Conservation (phyloP, 1,284 basidiomycete genomes). For the Mycosarcoma mackinlayi region DNA sequence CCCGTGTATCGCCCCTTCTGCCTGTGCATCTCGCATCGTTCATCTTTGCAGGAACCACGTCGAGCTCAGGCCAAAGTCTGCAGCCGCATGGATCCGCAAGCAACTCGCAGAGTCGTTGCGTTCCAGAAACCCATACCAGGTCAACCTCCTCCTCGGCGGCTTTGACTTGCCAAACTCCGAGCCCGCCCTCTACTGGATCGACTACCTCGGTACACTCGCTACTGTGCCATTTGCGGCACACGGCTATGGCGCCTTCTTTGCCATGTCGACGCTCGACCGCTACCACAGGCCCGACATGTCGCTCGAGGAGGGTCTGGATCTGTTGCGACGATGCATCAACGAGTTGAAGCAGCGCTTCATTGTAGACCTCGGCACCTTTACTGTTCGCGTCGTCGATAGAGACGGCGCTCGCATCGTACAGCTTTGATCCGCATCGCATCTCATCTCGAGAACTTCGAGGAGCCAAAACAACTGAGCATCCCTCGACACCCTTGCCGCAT, state of each 20-base stretch:
- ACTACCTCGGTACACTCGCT: conserved; percentile 90
- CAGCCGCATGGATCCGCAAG: conserved; percentile 93
- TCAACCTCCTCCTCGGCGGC: conserved; percentile 92
- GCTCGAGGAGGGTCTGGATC: conserved; percentile 84
- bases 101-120: conserved; percentile 89
- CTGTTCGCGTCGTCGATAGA: conserved; percentile 89
- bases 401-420: conserved; percentile 81
- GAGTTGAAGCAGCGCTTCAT: conserved; percentile 82
- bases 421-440: conserved; percentile 19
- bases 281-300: conserved; percentile 81
- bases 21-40: not conserved
- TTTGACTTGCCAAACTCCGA: conserved; percentile 77
- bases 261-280: conserved; percentile 86
- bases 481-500: too few species aligned
- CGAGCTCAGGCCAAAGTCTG: conserved; percentile 86
- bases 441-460: too few species aligned
- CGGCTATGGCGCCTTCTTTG: conserved; percentile 94
- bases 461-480: too few species aligned
- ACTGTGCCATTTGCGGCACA: conserved; percentile 93
- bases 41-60: conserved; percentile 71
- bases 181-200: conserved; percentile 91
- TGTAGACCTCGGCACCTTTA: conserved; percentile 83
- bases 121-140: conserved; percentile 86
- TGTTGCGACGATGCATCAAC: conserved; percentile 84
- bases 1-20: not conserved